Base-by-base conservation (phyloP, 345 rosid species). In the Gossypium anomalum region DNA sequence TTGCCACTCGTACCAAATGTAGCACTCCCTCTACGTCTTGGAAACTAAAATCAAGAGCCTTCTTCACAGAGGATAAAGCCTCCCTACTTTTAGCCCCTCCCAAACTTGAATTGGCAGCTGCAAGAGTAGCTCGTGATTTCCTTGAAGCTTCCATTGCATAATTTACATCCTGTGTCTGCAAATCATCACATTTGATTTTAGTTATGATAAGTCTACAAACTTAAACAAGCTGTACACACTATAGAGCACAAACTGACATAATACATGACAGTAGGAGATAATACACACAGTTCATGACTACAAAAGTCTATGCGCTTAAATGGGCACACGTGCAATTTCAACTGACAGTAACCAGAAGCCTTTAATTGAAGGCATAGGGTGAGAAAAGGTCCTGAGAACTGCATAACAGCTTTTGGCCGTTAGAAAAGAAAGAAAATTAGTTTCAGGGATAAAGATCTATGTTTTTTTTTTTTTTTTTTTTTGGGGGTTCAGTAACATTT, bases 61-160 rank as follows among this genome's bases (percentile, higher is more conserved):
- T 87, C 87, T 84, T 96, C 57, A 93, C 84, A 48, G 91, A 85
- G 71, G 80, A 67, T 68, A 91, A 77, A 78, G 83, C 86, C 66
- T 96, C 99, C 82, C 81, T 83, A 44, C 73, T 59, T 61, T 81
- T 90, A 77, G 80, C 82, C 72, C 89, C 97, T 74, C 76, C 90
- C 62, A 79, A 75, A 78, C 80, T 83, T 25, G 66, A 79, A 76
- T 75, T 83, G 79, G 87, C 90, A 77, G 90, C 90, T 45, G 83
- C 85, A 80, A 91, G 86, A 29, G 99, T 90, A 77, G 67, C 74
- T 55, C 79, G 86, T 51, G 97, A 90, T 83, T 88, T 96, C 80
- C 90, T 92, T n/a, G 99, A 87, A 75, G 99, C 99, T 75, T 93
- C 98, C 97, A 96, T 89, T 45, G 97, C 98, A 83, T 78, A 83